phyloP scores from a whole-genome alignment of 208 protist genomes.

The Acanthamoeba castellanii region DNA sequence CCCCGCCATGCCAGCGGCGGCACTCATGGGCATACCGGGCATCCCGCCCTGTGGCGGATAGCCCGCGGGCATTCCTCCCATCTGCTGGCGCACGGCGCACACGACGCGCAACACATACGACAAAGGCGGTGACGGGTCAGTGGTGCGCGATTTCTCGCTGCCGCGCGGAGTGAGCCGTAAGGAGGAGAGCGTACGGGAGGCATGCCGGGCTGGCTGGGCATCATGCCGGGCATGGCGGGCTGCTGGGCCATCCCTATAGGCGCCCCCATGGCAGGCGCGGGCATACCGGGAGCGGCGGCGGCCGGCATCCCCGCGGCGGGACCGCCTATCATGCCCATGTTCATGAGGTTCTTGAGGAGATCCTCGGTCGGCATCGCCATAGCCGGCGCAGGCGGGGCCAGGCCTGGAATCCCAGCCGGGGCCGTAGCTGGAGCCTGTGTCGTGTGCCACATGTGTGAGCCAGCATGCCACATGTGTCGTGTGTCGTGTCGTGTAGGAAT shows the following conservation, averaged over 20 bases:
- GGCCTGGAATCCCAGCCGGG: not conserved
- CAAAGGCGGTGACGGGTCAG: not conserved
- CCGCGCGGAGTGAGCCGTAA: too few species aligned
- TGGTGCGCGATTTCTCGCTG: too few species aligned
- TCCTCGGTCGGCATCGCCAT: conserved; percentile 1
- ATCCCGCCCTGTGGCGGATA: not conserved
- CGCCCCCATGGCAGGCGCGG: not conserved
- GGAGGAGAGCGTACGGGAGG: not conserved
- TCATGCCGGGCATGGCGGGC: not conserved
- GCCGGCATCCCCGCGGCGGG: not conserved
- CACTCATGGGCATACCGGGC: not conserved
- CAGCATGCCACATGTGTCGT: too few species aligned
- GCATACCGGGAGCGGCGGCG: not conserved
- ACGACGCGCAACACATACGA: too few species aligned
- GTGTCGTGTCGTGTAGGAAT: too few species aligned
- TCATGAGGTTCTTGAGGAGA: conserved; percentile 34
- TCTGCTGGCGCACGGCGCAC: too few species aligned
- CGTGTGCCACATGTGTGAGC: too few species aligned
- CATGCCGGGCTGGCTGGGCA: too few species aligned
- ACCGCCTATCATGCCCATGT: not conserved
- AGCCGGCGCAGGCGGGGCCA: not conserved
- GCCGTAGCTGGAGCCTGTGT: not conserved
- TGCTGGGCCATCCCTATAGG: not conserved
- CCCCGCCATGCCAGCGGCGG: not conserved
- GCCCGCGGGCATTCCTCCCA: not conserved